Conservation (phyloP, 345 rosid species). For the Erucastrum elatum region DNA sequence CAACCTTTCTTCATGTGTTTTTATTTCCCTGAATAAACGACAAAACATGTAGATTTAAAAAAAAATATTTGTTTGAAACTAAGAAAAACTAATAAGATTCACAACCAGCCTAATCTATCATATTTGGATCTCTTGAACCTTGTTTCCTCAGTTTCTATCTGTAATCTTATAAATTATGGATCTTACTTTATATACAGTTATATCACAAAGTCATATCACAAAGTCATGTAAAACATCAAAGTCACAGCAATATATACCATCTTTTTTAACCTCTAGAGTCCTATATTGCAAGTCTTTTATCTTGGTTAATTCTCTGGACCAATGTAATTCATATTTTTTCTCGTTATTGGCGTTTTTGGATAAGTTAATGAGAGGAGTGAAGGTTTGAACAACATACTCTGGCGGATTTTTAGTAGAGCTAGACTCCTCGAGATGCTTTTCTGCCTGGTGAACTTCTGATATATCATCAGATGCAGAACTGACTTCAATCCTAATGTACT, state of each 20-base stretch:
- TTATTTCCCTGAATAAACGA: slow-evolving; percentile 14
- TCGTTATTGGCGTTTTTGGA: not conserved
- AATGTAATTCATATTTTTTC: not conserved
- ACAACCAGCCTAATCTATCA: not conserved
- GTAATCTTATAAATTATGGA: not conserved
- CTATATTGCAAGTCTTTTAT: not conserved
- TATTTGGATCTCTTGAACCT: slow-evolving; percentile 5
- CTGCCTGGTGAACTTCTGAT: slow-evolving; percentile 46
- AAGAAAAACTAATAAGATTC: not conserved
- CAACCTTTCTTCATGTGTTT: slow-evolving; percentile 1
- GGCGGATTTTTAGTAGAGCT: slow-evolving; percentile 32
- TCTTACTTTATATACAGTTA: not conserved
- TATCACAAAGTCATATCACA: not conserved
- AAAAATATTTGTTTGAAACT: not conserved
- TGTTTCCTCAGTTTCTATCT: slow-evolving; percentile 1
- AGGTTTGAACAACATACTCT: slow-evolving; percentile 47
- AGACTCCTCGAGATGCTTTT: slow-evolving; percentile 36
- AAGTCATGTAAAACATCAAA: slow-evolving; percentile 16
- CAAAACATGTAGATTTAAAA: not conserved
- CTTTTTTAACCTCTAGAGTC: not conserved
- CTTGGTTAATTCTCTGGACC: slow-evolving; percentile 2
- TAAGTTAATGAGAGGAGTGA: slow-evolving; percentile 22
- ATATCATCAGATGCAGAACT: slow-evolving; percentile 32
- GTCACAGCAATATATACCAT: not conserved
- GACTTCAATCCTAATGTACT: not conserved